Conservation (phyloP, 768 basidiomycete genomes). For the Trametes gibbosa region DNA sequence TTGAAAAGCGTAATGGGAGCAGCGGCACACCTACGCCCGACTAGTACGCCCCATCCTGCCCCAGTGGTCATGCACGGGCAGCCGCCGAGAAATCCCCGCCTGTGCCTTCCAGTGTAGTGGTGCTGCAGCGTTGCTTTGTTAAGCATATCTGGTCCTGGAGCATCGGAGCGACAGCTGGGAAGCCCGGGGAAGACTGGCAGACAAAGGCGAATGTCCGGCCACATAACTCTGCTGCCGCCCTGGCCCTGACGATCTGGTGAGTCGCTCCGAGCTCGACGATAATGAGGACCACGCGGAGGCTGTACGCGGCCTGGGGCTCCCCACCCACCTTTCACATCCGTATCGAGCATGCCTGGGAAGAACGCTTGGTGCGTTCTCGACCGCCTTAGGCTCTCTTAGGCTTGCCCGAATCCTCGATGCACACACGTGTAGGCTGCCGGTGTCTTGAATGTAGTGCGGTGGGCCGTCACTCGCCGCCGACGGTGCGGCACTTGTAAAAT, state of each 20-base stretch:
- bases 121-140: no score
- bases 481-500: background rate
- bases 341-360: background rate
- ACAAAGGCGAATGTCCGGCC: background rate
- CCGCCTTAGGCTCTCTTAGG: no score
- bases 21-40: no score
- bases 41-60: no score
- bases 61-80: no score
- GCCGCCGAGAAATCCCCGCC: no score
- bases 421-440: background rate
- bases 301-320: background rate
- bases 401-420: no score
- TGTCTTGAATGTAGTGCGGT: background rate
- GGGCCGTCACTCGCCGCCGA: background rate
- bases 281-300: background rate
- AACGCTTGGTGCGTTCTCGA: background rate
- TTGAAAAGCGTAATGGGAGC: no score
- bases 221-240: background rate
- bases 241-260: background rate
- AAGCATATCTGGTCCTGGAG: no score
- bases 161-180: no score
- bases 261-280: background rate
- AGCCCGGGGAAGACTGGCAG: no score
- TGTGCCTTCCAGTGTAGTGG: no score
- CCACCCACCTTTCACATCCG: constrained; percentile 10